Conservation (phyloP, 257 asterid species). For the Nicotiana obtusifolia region DNA sequence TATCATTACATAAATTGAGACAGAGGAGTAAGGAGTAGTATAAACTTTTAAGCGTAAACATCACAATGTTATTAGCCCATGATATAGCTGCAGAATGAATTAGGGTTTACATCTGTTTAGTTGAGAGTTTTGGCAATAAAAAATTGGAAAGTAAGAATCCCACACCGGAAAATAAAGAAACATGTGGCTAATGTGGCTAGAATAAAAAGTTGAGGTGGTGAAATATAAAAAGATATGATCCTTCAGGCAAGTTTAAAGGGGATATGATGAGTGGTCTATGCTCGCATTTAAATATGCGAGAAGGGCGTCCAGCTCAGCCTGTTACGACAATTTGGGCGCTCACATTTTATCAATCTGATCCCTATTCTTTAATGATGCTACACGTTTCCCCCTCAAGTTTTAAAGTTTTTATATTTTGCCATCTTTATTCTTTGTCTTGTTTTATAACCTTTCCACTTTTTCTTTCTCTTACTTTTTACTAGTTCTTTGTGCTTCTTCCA, state of each 20-base stretch:
- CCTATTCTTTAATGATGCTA: neutral
- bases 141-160: slow-evolving; percentile 11
- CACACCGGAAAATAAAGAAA: slow-evolving; percentile 25
- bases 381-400: neutral
- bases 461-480: too few relatives aligned
- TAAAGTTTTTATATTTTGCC: too few relatives aligned
- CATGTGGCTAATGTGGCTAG: neutral
- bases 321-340: slow-evolving; percentile 61
- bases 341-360: slow-evolving; percentile 56
- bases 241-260: slow-evolving; percentile 68
- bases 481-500: too few relatives aligned
- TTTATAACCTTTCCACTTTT: too few relatives aligned
- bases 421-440: too few relatives aligned
- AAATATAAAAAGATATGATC: neutral
- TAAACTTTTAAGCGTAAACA: too few relatives aligned
- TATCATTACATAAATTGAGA: too few relatives aligned
- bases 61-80: too few relatives aligned
- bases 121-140: neutral
- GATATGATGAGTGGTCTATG: slow-evolving; percentile 65
- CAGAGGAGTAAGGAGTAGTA: too few relatives aligned
- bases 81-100: neutral
- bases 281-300: slow-evolving; percentile 55
- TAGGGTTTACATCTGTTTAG: neutral
- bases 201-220: neutral
- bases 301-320: slow-evolving; percentile 66